A percentile compares a stretch with the other conserved stretches of the same genome.
These are phyloP conservation scores for Sclerotinia borealis DNA, from an alignment of 2,329 filamentous ascomycete genomes.

Conservation along the genomic window DNA sequence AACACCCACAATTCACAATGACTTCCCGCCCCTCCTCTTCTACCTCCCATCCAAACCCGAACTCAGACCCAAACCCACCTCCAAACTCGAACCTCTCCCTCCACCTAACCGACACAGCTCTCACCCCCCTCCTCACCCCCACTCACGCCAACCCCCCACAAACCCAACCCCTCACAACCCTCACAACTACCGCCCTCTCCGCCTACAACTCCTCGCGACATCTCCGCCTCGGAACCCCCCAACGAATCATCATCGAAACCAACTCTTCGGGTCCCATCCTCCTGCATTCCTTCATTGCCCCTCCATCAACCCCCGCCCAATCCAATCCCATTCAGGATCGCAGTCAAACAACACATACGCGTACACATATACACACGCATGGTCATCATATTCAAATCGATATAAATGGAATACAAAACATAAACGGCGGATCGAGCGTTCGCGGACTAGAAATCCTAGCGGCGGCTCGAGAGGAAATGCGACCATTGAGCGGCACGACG, in stretches of 20 bases:
- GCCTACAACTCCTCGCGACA: conserved; percentile 48
- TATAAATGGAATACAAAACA: background rate
- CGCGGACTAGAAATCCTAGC: conserved; percentile 10
- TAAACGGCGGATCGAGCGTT: background rate
- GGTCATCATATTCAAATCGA: background rate
- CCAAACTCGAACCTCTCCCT: conserved; percentile 19
- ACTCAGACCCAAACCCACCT: background rate
- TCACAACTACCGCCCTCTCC: conserved; percentile 47
- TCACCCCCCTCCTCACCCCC: conserved; percentile 49
- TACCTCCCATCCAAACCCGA: background rate
- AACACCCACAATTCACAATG: background rate
- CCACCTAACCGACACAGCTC: conserved; percentile 47
- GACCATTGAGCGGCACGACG: conserved; percentile 22
- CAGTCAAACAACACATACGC: background rate
- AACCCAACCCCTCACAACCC: conserved; percentile 44
- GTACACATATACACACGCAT: background rate
- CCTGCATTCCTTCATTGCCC: conserved; percentile 42
- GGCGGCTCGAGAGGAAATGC: conserved; percentile 21
- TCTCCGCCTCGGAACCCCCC: conserved; percentile 47
- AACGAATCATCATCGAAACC: conserved; percentile 55
- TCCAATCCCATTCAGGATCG: background rate
- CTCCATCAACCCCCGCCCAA: conserved; percentile 11
- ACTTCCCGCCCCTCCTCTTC: background rate
- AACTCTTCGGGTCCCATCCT: conserved; percentile 34
- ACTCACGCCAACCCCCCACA: conserved; percentile 18